Percentiles rank a stretch among this genome's conserved stretches.
Evolutionary conservation across 306 rosid genomes (phyloP).

Genomic region (Begonia fuchsioides): DNA sequence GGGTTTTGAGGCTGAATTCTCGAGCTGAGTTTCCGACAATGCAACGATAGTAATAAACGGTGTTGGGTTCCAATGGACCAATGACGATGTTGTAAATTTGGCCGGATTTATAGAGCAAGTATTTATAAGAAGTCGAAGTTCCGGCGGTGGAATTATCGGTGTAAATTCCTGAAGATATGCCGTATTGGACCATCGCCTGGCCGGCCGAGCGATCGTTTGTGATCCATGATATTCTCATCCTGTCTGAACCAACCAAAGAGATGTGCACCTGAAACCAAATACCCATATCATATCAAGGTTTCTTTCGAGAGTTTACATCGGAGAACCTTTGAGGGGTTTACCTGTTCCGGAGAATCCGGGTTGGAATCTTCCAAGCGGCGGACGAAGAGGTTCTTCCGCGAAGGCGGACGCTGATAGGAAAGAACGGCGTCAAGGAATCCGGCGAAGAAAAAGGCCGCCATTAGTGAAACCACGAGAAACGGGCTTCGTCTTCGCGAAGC

Average conservation of each 20-base stretch:
- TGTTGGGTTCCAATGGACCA: slow-evolving; percentile 52
- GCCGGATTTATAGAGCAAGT: slow-evolving; percentile 22
- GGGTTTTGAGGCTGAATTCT: slow-evolving; percentile 40
- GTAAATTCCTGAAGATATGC: slow-evolving; percentile 30
- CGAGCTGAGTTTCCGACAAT: slow-evolving; percentile 18
- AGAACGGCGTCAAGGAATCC: slow-evolving; percentile 8
- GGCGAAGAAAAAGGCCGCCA: slow-evolving; percentile 5
- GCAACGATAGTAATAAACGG: slow-evolving; percentile 48
- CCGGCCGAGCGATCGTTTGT: slow-evolving; percentile 19
- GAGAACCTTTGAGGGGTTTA: neutral
- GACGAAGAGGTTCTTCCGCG: slow-evolving; percentile 9
- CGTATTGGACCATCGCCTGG: slow-evolving; percentile 29
- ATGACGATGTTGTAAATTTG: slow-evolving; percentile 47
- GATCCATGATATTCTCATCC: slow-evolving; percentile 67
- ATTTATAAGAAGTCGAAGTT: slow-evolving; percentile 28
- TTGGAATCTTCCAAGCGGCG: slow-evolving; percentile 8
- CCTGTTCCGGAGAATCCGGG: slow-evolving; percentile 31
- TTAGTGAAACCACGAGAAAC: slow-evolving; percentile 3
- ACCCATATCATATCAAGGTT: no score
- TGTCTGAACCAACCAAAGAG: slow-evolving; percentile 51
- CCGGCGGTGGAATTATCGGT: slow-evolving; percentile 21
- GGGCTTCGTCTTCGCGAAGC: slow-evolving; percentile 3
- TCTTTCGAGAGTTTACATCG: no score
- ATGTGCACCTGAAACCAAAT: slow-evolving; percentile 55
- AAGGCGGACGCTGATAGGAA: slow-evolving; percentile 24